Evolutionary conservation across 179 eudicot genomes (phyloP).

Genomic region (Amaranthus tricolor): DNA sequence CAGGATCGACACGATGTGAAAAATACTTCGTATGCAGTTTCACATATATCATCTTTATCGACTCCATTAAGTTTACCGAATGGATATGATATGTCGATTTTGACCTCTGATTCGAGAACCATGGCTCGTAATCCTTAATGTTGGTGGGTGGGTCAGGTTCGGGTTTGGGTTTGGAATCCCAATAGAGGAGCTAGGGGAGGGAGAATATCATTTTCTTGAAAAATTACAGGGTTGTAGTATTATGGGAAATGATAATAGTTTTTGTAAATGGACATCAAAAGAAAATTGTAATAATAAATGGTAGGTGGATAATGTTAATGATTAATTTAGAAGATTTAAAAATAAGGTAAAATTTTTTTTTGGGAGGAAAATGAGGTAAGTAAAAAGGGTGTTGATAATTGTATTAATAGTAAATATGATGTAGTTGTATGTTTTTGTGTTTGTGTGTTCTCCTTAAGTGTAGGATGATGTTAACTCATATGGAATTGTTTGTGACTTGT

Average conservation of each 20-base stretch:
- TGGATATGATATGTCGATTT: slow-evolving; percentile 48
- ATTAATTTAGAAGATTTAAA: slow-evolving; percentile 17
- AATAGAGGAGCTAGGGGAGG: slow-evolving; percentile 8
- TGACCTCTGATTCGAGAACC: slow-evolving; percentile 17
- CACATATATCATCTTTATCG: slow-evolving; percentile 58
- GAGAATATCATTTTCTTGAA: slow-evolving; percentile 27
- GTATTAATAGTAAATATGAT: slow-evolving; percentile 2
- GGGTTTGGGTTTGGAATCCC: neutral
- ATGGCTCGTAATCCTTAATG: slow-evolving; percentile 17
- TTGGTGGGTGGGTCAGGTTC: slow-evolving; percentile 22
- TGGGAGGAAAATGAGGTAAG: slow-evolving; percentile 10
- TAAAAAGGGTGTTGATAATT: neutral
- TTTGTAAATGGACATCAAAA: slow-evolving; percentile 11
- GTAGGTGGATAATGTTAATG: slow-evolving; percentile 10
- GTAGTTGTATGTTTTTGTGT: neutral
- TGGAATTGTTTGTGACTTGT: neutral
- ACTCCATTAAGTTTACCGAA: slow-evolving; percentile 56
- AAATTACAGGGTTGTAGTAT: slow-evolving; percentile 16
- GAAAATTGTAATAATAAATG: slow-evolving; percentile 5
- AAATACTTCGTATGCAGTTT: slow-evolving; percentile 90
- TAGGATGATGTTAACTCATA: neutral
- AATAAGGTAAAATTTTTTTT: neutral
- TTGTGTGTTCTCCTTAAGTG: slow-evolving; percentile 2
- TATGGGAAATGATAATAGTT: slow-evolving; percentile 28
- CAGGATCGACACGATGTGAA: slow-evolving; percentile 90